These are phyloP conservation scores for Chaetomiaceae sp. DNA, from an alignment of 2,329 filamentous ascomycete genomes.

Conservation along the genomic window DNA sequence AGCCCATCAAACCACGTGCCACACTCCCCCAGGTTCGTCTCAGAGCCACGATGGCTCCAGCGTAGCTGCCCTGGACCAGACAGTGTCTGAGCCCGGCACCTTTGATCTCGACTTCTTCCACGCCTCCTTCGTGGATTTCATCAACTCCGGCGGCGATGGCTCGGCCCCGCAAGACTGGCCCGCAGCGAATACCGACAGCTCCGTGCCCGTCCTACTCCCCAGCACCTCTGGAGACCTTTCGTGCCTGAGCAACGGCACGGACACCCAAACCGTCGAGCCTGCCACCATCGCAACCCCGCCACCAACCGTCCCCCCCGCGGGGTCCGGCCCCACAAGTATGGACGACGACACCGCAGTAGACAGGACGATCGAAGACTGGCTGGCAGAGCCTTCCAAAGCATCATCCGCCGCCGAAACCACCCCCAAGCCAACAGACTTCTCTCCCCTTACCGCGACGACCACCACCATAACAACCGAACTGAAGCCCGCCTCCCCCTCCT, in stretches of 20 bases:
- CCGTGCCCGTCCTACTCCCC: neutral
- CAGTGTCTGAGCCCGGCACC: neutral
- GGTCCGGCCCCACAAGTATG: neutral
- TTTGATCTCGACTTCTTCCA: slow-evolving; percentile 22
- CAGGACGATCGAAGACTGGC: slow-evolving; percentile 29
- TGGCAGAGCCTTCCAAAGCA: slow-evolving; percentile 19
- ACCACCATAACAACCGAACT: neutral
- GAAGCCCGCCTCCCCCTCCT: neutral
- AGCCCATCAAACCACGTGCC: slow-evolving; percentile 5
- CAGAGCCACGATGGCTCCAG: slow-evolving; percentile 1
- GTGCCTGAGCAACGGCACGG: neutral
- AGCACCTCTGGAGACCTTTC: slow-evolving; percentile 1
- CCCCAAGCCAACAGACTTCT: too few species aligned
- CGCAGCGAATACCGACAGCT: neutral
- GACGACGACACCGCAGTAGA: slow-evolving; percentile 18
- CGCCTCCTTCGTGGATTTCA: slow-evolving; percentile 19
- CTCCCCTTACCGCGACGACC: neutral
- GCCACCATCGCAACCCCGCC: neutral
- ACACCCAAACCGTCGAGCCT: neutral
- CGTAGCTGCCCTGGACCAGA: neutral
- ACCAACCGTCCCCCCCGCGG: neutral
- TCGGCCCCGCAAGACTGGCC: neutral
- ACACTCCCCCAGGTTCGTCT: slow-evolving; percentile 5
- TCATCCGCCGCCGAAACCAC: neutral
- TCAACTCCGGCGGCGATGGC: slow-evolving; percentile 15